A percentile compares a stretch with the other conserved stretches of the same genome.
phyloP scores from a whole-genome alignment of 179 eudicot species.

The Camellia oleifera region DNA sequence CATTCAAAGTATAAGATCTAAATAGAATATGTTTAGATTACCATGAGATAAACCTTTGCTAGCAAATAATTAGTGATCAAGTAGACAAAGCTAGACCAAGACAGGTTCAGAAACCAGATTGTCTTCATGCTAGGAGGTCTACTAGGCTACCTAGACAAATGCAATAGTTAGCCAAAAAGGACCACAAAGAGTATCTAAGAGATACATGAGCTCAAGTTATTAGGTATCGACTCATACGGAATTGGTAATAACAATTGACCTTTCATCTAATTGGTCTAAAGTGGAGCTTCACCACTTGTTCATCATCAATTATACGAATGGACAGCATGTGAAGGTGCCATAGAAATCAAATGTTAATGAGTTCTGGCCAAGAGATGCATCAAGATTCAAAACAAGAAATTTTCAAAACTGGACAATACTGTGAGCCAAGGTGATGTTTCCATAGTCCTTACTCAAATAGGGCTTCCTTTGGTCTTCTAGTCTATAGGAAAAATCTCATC shows the following conservation, averaged over 20 bases:
- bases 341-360: background rate
- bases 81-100: background rate
- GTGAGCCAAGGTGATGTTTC: background rate
- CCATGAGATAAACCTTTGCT: background rate
- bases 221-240: background rate
- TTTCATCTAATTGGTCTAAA: background rate
- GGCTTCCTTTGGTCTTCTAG: too few relatives aligned
- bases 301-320: background rate
- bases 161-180: background rate
- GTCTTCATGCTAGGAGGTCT: background rate
- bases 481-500: too few relatives aligned
- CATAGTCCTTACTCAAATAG: background rate
- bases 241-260: background rate
- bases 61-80: background rate
- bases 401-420: background rate
- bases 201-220: background rate
- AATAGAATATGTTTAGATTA: background rate
- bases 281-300: background rate
- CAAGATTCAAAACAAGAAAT: background rate
- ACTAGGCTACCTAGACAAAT: background rate
- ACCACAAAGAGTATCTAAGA: background rate
- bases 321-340: background rate
- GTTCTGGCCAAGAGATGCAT: background rate
- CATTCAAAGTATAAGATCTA: background rate
- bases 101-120: background rate